Conservation (phyloP, 1,284 basidiomycete species). For the Cryptococcus sp. region DNA sequence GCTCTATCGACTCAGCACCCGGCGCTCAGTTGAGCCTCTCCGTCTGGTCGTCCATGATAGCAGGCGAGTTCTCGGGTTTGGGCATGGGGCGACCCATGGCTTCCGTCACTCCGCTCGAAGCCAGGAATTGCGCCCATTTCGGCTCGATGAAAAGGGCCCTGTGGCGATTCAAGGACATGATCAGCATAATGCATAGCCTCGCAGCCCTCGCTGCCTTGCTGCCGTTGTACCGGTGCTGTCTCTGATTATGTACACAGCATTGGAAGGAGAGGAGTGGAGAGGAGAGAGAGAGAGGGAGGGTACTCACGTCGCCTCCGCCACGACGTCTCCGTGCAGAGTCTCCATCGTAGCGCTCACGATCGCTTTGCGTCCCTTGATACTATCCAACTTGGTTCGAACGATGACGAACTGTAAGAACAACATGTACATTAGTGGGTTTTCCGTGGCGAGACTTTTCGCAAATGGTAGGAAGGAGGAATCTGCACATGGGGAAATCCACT, state of each 20-base stretch:
- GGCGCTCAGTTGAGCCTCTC: constrained; percentile 25
- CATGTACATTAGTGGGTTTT: not conserved
- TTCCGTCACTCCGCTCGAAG: constrained; percentile 53
- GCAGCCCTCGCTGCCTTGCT: not conserved
- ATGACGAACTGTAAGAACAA: constrained; percentile 61
- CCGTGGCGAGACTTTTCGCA: not conserved
- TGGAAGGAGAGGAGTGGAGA: not conserved
- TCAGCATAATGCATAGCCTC: not conserved
- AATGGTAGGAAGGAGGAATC: not conserved
- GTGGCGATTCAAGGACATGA: not conserved
- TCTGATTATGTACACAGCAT: not conserved
- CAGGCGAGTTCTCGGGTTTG: constrained; percentile 20
- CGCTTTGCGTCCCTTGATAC: constrained; percentile 59
- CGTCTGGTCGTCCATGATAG: constrained; percentile 23
- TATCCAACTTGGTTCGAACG: constrained; percentile 64
- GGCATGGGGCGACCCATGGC: constrained; percentile 44
- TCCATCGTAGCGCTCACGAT: constrained; percentile 71
- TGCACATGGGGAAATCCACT: constrained; percentile 11
- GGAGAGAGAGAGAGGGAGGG: not conserved
- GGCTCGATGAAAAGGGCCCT: constrained; percentile 81
- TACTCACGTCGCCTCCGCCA: constrained; percentile 76
- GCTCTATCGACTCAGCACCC: no score
- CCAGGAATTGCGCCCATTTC: constrained; percentile 73
- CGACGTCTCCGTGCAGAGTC: constrained; percentile 71
- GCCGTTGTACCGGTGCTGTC: no score